Percentiles rank a stretch among this genome's conserved stretches.
Evolutionary conservation across 805 yeast genomes (phyloP).

Genomic region (Yarrowia sp.): DNA sequence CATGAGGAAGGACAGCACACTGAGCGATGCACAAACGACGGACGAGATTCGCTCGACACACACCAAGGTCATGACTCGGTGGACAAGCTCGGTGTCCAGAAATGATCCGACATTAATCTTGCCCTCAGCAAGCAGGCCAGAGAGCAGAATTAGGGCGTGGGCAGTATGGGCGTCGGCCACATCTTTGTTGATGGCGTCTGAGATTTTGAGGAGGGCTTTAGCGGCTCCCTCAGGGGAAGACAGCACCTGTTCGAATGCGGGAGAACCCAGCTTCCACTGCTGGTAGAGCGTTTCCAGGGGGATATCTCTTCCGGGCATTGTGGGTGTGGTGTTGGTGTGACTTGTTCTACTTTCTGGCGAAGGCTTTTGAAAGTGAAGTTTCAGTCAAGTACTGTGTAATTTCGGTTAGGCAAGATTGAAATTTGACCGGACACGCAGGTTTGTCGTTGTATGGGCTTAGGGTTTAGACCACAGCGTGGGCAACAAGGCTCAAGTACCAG

Average conservation of each 20-base stretch:
- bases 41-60: constrained; percentile 23
- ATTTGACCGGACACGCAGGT: neutral
- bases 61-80: constrained; percentile 19
- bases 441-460: neutral
- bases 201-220: constrained; percentile 17
- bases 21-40: constrained; percentile 18
- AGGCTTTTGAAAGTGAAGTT: neutral
- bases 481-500: constrained; percentile 3
- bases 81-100: constrained; percentile 18
- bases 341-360: neutral
- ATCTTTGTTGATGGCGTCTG: constrained; percentile 17
- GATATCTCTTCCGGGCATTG: constrained; percentile 14
- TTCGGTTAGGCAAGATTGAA: constrained; percentile 9
- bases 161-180: constrained; percentile 24
- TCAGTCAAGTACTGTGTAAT: neutral
- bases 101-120: constrained; percentile 21
- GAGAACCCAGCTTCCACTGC: constrained; percentile 22
- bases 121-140: constrained; percentile 19
- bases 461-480: neutral
- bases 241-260: constrained; percentile 16
- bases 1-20: constrained; percentile 20
- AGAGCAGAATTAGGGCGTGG: constrained; percentile 19
- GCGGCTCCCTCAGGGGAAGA: constrained; percentile 25
- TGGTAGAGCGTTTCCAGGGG: constrained; percentile 22
- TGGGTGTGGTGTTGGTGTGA: neutral